Conservation (phyloP, 2,329 filamentous ascomycete species). For the Claviceps citrina region DNA sequence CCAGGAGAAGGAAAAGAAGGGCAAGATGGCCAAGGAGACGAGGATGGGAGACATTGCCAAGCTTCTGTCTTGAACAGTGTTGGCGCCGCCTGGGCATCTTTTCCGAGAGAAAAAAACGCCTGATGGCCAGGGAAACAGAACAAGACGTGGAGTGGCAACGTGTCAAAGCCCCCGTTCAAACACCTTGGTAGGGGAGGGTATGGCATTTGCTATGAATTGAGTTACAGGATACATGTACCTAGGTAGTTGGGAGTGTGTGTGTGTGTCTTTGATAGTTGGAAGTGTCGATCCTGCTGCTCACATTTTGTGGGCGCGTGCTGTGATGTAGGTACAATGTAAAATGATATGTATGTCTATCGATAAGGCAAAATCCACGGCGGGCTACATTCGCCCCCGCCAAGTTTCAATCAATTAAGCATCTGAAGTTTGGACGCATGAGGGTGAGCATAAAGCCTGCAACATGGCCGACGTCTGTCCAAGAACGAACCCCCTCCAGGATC, state of each 20-base stretch:
- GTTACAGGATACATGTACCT: no score
- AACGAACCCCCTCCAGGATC: not conserved
- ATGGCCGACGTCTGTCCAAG: conserved; percentile 4
- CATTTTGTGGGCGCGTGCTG: no score
- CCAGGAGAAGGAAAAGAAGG: conserved; percentile 44
- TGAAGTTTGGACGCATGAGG: no score
- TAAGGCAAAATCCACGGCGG: not conserved
- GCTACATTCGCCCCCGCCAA: not conserved
- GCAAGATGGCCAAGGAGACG: conserved; percentile 40
- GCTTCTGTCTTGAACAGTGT: conserved; percentile 22
- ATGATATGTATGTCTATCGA: conserved; percentile 2
- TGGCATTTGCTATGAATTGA: not conserved
- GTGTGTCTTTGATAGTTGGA: no score
- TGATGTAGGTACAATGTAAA: no score
- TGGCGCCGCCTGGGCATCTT: not conserved
- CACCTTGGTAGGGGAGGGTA: no score
- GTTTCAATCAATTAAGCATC: no score
- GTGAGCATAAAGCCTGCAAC: not conserved
- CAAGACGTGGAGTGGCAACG: not conserved
- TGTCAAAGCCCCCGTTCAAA: no score
- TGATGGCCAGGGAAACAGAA: no score
- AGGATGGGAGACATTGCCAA: conserved; percentile 40
- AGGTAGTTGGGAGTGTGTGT: no score
- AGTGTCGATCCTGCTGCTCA: no score
- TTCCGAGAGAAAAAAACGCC: no score